Base-by-base conservation (phyloP, 2,329 filamentous ascomycete species). In the Xylaria sp. region DNA sequence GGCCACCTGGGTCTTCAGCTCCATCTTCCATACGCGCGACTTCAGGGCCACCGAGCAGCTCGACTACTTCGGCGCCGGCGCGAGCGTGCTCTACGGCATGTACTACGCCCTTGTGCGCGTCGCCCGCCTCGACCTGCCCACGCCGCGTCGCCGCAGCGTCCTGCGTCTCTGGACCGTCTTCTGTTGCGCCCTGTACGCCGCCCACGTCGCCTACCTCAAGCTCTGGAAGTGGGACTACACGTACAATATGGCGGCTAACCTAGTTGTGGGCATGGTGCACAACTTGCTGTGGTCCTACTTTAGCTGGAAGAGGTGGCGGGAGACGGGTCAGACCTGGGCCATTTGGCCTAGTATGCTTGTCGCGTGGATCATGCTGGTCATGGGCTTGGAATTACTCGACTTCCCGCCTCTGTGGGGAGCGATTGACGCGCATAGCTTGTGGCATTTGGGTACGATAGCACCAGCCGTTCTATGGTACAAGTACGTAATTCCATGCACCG, bases 171-270 rank as follows among this genome's bases (percentile, higher is more conserved):
- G 94, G 94, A 94, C 92, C 0, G 72, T 83, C 12, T 68, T 92
- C 7, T 99, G 95, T 75, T 75, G 86, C 25, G 67, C 78, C 14
- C 78, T 96, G 55, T 99, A 96, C 76, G 73, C 83, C 25, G 80
- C 85, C 57, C 95, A 99, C 75, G 87, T 97, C 50, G 84, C 82
- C 47, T 99, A 97, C 76, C 83, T 99, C 57, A 92, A 90, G 73
- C 87, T 92, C 69, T 92, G 94, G 82, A 82, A 84, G 17, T 99
- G 95, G 91, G 91, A 98, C 77, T 99, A 99, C 76, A 91, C 90
- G 4, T 99, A 99, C 80, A 99, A 99, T 76, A 98, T 99, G 93
- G 88, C 90, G 1, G 95, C 94, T 54, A 99, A 98, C 72, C 91
- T 99, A 19, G 87, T 85, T 2, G 86, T 91, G 11, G 95, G 95